Conservation (phyloP, 1,284 basidiomycete species). For the Trametes hirsuta region DNA sequence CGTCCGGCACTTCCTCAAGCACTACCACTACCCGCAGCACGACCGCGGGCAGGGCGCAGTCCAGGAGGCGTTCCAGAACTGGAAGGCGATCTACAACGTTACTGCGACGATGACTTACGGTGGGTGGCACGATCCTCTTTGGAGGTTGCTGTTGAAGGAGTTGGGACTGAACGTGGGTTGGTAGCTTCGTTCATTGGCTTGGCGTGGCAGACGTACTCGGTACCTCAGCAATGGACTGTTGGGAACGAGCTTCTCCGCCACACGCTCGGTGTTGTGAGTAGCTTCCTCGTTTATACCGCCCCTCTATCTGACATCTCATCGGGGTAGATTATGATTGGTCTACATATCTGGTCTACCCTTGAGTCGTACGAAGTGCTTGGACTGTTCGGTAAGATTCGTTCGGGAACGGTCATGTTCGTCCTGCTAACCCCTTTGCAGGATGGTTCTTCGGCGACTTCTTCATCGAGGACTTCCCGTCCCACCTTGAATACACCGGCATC, state of each 20-base stretch:
- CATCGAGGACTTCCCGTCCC: constrained; percentile 89
- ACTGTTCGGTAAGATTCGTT: constrained; percentile 67
- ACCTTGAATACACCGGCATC: constrained; percentile 95
- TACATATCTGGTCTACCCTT: constrained; percentile 91
- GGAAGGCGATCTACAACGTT: constrained; percentile 93
- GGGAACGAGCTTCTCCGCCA: constrained; percentile 91
- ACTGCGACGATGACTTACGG: constrained; percentile 95
- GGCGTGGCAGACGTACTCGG: constrained; percentile 86
- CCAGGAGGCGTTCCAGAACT: constrained; percentile 91
- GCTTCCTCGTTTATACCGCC: background rate
- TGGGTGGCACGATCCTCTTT: constrained; percentile 39
- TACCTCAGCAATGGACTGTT: constrained; percentile 84
- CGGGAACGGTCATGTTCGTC: background rate
- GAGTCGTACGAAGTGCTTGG: constrained; percentile 94
- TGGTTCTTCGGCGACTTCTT: constrained; percentile 99
- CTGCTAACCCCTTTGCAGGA: constrained; percentile 46
- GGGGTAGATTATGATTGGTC: constrained; percentile 75
- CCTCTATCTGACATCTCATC: background rate
- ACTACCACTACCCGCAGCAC: constrained; percentile 79
- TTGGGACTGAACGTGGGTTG: background rate
- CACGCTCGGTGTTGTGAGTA: constrained; percentile 78
- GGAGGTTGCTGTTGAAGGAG: background rate
- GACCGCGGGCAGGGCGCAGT: constrained; percentile 74
- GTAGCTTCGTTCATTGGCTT: constrained; percentile 81
- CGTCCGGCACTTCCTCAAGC: constrained; percentile 92